Percentiles rank a stretch among this genome's conserved stretches.
These are phyloP conservation scores for Bryoglossum gracile DNA, from an alignment of 495 filamentous ascomycete genomes.

Conservation along the genomic window DNA sequence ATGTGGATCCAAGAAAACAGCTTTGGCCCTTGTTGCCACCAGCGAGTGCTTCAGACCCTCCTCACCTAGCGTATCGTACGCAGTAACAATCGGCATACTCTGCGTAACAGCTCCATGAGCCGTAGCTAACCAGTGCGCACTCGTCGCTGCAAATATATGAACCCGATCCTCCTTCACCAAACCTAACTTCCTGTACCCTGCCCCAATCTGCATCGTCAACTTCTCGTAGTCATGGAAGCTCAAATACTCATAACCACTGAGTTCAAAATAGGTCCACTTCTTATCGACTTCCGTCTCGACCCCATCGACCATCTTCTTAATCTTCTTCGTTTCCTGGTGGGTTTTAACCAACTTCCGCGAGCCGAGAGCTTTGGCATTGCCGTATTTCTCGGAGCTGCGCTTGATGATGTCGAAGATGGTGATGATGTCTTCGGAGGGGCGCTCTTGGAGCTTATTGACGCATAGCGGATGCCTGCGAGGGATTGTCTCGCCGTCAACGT, in stretches of 20 bases:
- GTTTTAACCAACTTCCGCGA: slow-evolving; percentile 73
- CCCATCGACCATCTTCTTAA: slow-evolving; percentile 94
- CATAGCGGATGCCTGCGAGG: slow-evolving; percentile 71
- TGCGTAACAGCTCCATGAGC: slow-evolving; percentile 75
- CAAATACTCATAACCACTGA: slow-evolving; percentile 78
- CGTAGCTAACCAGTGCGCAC: slow-evolving; percentile 71
- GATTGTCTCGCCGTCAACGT: slow-evolving; percentile 81
- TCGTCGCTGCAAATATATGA: slow-evolving; percentile 87
- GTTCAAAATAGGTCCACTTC: slow-evolving; percentile 93
- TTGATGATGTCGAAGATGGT: slow-evolving; percentile 85
- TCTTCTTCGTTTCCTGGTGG: slow-evolving; percentile 89
- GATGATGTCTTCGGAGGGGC: slow-evolving; percentile 61
- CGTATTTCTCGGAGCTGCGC: slow-evolving; percentile 69
- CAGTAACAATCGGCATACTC: slow-evolving; percentile 89
- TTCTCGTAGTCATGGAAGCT: slow-evolving; percentile 86
- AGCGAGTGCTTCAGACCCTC: slow-evolving; percentile 90
- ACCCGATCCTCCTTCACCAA: slow-evolving; percentile 64
- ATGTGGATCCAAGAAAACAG: slow-evolving; percentile 84
- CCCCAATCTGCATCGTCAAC: slow-evolving; percentile 62
- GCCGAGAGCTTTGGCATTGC: slow-evolving; percentile 82
- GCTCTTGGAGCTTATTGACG: slow-evolving; percentile 60
- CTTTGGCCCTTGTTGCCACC: slow-evolving; percentile 74
- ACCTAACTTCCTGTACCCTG: slow-evolving; percentile 74
- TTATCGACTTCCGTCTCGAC: slow-evolving; percentile 86
- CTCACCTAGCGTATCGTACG: slow-evolving; percentile 95